Percentiles rank a stretch among this genome's conserved stretches.
These are phyloP conservation scores for Eurotiales sp. DNA, from an alignment of 2,329 filamentous ascomycete genomes.

Conservation along the genomic window DNA sequence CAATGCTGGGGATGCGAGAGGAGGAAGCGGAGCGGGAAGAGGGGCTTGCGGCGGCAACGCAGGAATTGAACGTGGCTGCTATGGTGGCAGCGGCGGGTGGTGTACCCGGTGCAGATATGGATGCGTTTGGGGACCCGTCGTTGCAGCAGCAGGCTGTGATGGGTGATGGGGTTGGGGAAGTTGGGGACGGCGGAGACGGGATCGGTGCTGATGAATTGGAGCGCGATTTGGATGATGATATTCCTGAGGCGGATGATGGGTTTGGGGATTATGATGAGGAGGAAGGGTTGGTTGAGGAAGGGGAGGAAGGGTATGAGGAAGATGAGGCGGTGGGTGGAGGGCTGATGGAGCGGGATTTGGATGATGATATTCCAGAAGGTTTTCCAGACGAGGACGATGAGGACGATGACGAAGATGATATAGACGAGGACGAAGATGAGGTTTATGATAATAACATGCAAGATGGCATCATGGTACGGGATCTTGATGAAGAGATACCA, in stretches of 20 bases:
- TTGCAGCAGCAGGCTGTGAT: slow-evolving; percentile 5
- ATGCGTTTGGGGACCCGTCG: slow-evolving; percentile 56
- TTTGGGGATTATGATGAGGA: slow-evolving; percentile 41
- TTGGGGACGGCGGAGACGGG: slow-evolving; percentile 42
- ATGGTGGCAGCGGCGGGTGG: slow-evolving; percentile 49
- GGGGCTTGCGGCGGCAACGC: slow-evolving; percentile 68
- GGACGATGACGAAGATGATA: slow-evolving; percentile 41
- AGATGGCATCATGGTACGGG: slow-evolving; percentile 61
- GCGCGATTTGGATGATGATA: slow-evolving; percentile 45
- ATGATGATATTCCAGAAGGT: slow-evolving; percentile 70
- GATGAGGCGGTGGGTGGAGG: slow-evolving; percentile 49
- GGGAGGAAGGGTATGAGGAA: slow-evolving; percentile 48
- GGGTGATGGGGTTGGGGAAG: slow-evolving; percentile 47
- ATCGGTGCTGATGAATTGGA: slow-evolving; percentile 37
- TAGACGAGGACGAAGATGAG: slow-evolving; percentile 40
- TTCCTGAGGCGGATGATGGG: slow-evolving; percentile 44
- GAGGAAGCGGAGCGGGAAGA: slow-evolving; percentile 87
- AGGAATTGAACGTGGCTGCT: slow-evolving; percentile 68
- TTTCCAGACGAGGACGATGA: slow-evolving; percentile 43
- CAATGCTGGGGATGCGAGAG: slow-evolving; percentile 82
- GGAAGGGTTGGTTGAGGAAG: slow-evolving; percentile 38
- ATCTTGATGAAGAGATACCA: slow-evolving; percentile 68
- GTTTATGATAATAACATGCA: slow-evolving; percentile 58
- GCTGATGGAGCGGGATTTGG: slow-evolving; percentile 59
- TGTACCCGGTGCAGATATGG: slow-evolving; percentile 49